Conservation (phyloP, 495 filamentous ascomycete genomes). For the Hyaloscypha bicolor region DNA sequence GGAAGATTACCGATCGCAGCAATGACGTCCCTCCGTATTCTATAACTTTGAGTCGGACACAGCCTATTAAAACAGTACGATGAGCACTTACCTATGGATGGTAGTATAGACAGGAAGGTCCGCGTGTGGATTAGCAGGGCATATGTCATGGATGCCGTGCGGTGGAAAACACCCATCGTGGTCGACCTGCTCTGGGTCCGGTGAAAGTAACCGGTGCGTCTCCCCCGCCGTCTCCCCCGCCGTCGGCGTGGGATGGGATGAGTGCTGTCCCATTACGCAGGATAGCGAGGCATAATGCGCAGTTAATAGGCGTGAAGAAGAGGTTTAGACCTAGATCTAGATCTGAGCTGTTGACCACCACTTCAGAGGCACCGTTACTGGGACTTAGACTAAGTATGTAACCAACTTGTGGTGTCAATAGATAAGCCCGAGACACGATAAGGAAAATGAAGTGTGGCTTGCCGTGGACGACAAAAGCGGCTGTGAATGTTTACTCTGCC, state of each 20-base stretch:
- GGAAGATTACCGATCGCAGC: slow-evolving; percentile 36
- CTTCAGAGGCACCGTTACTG: too few relatives aligned
- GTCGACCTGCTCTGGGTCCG: slow-evolving; percentile 9
- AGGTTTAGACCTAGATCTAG: too few relatives aligned
- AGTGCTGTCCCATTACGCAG: slow-evolving; percentile 23
- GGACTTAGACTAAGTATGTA: too few relatives aligned
- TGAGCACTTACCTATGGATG: slow-evolving; percentile 44
- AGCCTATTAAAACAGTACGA: neutral
- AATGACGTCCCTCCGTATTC: slow-evolving; percentile 39
- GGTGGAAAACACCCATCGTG: slow-evolving; percentile 32
- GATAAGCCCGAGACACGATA: too few relatives aligned
- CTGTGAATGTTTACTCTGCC: too few relatives aligned
- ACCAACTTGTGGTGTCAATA: too few relatives aligned
- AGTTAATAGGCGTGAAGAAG: neutral
- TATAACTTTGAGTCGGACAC: neutral
- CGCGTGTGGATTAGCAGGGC: slow-evolving; percentile 29
- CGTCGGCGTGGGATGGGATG: slow-evolving; percentile 3
- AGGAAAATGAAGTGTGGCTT: too few relatives aligned
- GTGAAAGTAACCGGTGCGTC: neutral
- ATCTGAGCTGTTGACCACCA: too few relatives aligned
- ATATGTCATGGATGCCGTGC: slow-evolving; percentile 27
- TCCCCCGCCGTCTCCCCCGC: neutral
- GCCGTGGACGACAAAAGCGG: too few relatives aligned
- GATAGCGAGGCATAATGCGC: neutral
- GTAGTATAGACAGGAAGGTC: slow-evolving; percentile 46